Evolutionary conservation across 1,284 basidiomycete genomes (phyloP), one percentile per base, ranked within the genome.

Genomic region (Fomitiporia mediterranea): DNA sequence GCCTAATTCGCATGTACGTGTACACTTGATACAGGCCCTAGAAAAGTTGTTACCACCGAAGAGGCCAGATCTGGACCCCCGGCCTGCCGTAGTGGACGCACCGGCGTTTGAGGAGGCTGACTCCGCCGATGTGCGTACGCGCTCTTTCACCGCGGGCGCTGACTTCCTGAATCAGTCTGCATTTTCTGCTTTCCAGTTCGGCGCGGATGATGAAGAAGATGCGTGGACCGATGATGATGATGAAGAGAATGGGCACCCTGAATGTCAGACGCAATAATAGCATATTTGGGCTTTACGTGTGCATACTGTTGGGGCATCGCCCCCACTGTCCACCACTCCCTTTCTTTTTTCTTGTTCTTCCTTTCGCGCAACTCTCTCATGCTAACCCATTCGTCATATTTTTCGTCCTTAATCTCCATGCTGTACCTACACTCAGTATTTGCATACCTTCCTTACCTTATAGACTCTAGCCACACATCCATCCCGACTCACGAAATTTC

Each of bases 61-160:
- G 70, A 86, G 87, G 66, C 67, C 68, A 17, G 84, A 89, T 59
- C 74, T 90, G 47, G 81, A 85, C 19, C 89, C 89, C 15, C 75
- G 73, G 59, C 86, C 89, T 8, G 81, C 76, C 55, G 73, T 86
- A 56, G 82, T 91, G 50, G 87, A 89, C 62, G 81, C 88, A 63
- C 86, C 78, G 38, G 71, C 76, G 57, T 90, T 81, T 68, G 89
- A 88, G 70, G 84, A 85, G 70, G 80, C 80, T 70, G 85, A 85
- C 71, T 79, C 90, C 74, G 79, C 80, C 66, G 84, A 89, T 75
- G 84, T 91, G 80, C 81, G 87, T 86, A 76, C 74, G 72, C 79
- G 81, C 74, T 81, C 79, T 80, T 85, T 83, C 74, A 76, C 78
- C 72, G 77, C 80, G 61, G 77, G 76, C 66, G 73, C 76, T 67